Evolutionary conservation across 805 yeast genomes (phyloP).

Genomic region (Nakazawaea ernobii): DNA sequence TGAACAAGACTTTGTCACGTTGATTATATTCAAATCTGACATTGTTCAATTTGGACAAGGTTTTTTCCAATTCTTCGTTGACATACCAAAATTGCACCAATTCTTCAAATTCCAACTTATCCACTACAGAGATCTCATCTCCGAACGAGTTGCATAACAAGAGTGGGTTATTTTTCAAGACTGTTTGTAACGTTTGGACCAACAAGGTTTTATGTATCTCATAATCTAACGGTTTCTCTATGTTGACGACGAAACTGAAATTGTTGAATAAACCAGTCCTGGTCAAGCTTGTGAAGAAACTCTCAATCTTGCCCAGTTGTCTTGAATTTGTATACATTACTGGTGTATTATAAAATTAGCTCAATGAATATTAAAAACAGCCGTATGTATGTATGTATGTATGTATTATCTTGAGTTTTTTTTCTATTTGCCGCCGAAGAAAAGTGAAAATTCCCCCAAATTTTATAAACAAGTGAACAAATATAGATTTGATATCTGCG

Average conservation of each 20-base stretch:
- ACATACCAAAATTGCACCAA: conserved; percentile 4
- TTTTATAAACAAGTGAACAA: too few species aligned
- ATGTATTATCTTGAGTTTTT: too few species aligned
- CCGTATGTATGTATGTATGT: too few species aligned
- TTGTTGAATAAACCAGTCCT: conserved; percentile 2
- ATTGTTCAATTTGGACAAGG: neutral
- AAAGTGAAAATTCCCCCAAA: too few species aligned
- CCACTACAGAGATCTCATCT: neutral
- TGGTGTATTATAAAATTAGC: neutral
- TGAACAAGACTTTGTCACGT: neutral
- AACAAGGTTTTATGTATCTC: neutral
- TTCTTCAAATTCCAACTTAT: neutral
- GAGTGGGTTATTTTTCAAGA: neutral
- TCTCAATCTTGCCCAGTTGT: conserved; percentile 6
- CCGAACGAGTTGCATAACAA: conserved; percentile 5
- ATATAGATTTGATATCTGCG: too few species aligned
- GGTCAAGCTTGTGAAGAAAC: conserved; percentile 2
- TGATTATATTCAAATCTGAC: conserved; percentile 1
- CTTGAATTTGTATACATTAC: neutral
- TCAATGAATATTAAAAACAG: too few species aligned
- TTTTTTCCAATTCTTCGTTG: neutral
- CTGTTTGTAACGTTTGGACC: neutral
- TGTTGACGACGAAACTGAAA: neutral
- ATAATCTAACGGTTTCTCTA: neutral
- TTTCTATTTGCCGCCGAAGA: too few species aligned